Base-by-base conservation (phyloP, 2,329 filamentous ascomycete genomes). In the Talaromyces sp. region DNA sequence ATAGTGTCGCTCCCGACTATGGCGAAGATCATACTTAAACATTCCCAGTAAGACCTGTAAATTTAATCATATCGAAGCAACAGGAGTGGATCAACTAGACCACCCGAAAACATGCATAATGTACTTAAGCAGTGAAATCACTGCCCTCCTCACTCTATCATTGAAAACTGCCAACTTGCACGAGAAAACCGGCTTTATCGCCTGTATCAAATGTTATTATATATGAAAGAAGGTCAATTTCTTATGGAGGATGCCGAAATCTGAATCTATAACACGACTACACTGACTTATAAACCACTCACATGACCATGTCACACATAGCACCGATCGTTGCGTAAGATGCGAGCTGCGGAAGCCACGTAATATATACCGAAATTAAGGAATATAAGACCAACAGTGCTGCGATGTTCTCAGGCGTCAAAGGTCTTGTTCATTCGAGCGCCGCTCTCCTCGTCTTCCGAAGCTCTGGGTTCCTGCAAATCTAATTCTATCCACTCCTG, bases 401-500 rank as follows among this genome's bases (percentile, higher is more conserved):
- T 31, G 8, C 25, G 7, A 52, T 16, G n/a, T 35, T 35, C 21
- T n/a, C 37, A 54, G 23, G 50, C 11, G 50, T 54, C 50, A 35
- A 54, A 54, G 16, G n/a, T 35, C 50, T 35, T 54, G 31, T 35
- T 14, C 31, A 12, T 33, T 33, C 9, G 48, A 42, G 48, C 25
- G 42, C 59, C 59, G 1, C 33, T 50, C 25, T 61, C 50, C 37
- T 60, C 37, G 8, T 50, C 57, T 33, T 44, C n/a, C 3, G 31
- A n/a, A 40, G 18, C 18, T 56, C 46, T 44, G n/a, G 18, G 28
- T 25, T 60, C 58, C 9, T 18, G 50, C 18, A 57, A 18, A 25
- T 60, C 44, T 9, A 57, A 16, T 31, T 59, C 48, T 56, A 58
- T 58, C 61, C 61, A 63, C 7, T 59, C 61, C 3, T 58, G 44